Conservation (phyloP, 192 early-diverging fungal genomes). For the Entomortierella lignicola region DNA sequence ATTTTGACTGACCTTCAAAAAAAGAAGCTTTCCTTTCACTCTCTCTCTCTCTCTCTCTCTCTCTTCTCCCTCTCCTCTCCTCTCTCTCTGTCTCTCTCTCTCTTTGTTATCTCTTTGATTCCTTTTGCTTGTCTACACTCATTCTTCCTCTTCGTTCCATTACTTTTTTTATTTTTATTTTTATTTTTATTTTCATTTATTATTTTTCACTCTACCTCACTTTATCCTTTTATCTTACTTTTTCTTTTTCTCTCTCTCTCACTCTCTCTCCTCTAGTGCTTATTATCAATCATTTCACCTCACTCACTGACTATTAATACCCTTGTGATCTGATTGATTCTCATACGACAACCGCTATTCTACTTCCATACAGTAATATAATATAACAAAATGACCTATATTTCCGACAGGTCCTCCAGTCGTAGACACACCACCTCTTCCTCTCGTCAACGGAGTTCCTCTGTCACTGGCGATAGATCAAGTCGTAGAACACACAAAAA, state of each 20-base stretch:
- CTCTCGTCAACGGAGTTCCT: constrained; percentile 39
- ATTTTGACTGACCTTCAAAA: not conserved
- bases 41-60: too few relatives aligned
- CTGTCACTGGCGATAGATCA: constrained; percentile 43
- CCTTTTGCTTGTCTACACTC: too few relatives aligned
- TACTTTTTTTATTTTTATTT: not conserved
- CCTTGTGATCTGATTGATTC: not conserved
- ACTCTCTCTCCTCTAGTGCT: not conserved
- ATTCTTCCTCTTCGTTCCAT: too few relatives aligned
- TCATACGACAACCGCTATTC: not conserved
- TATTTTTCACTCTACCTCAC: not conserved
- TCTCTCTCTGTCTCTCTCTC: too few relatives aligned
- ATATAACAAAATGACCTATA: not conserved
- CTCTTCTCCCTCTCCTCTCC: too few relatives aligned
- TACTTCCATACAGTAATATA: not conserved
- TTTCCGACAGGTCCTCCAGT: not conserved
- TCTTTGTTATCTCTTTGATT: too few relatives aligned
- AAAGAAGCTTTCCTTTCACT: too few relatives aligned
- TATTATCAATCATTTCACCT: not conserved
- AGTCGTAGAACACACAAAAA: constrained; percentile 13
- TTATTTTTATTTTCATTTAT: not conserved
- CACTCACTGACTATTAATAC: not conserved
- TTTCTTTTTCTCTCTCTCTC: not conserved
- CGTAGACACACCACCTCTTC: constrained; percentile 18
- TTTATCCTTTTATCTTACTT: not conserved